Evolutionary conservation across 2,329 filamentous ascomycete genomes (phyloP), one percentile per base, ranked within the genome.

Genomic region (Hypoxylon sp.): DNA sequence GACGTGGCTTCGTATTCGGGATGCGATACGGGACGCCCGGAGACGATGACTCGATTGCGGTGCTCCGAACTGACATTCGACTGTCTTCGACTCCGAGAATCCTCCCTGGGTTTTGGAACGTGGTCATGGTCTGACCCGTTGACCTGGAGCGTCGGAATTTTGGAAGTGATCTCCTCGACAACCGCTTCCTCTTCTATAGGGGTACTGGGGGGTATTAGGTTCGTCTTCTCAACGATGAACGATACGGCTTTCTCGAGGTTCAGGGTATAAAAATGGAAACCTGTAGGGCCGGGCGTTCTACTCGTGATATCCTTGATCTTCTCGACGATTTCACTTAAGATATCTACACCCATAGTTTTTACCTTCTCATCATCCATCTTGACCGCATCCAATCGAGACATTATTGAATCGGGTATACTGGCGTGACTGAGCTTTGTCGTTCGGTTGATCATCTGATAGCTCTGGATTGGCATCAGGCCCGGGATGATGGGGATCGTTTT

Each of bases 181-280:
- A 82, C 72, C 12, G 77, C 77, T 19, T 78, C 77, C 7, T 78
- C 76, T 5, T 78, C 75, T n/a, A 74, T 72, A 8, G 75, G 73
- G 1, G 81, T 77, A 4, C 71, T 69, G 1, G 77, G 73, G 1
- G 90, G 88, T 45, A 97, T 96, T 46, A 99, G 80, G n/a, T 87
- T 75, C 19, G 89, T 90, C 48, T 88, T 79, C 74, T 97, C 92
- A 0, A 97, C 73, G 55, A 97, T 93, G 64, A 97, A 94, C 0
- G 92, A 90, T 2, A 99, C 92, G 0, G 91, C 90, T 73, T 97
- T 99, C 71, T 97, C 93, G 21, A 97, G 78, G 68, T 99, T 99
- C 41, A 99, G 78, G 0, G 94, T 97, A 72, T 97, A 99, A 73
- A 99, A 97, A 69, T 99, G 94, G 72, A 97, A 96, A 4, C 94